These are phyloP conservation scores for Hypoxylon perforatum DNA, from an alignment of 495 filamentous ascomycete genomes.

Conservation along the genomic window DNA sequence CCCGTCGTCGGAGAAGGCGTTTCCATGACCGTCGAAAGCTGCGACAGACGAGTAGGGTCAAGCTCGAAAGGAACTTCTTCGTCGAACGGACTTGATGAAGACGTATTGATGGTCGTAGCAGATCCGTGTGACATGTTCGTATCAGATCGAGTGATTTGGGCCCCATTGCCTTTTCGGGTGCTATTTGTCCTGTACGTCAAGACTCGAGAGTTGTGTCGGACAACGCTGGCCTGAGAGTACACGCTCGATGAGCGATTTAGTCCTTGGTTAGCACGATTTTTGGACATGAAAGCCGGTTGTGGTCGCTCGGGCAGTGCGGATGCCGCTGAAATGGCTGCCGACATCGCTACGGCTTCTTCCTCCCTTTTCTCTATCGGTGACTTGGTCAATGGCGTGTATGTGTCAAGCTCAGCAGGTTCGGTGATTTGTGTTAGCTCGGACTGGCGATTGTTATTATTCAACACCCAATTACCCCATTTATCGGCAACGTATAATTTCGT, in stretches of 20 bases:
- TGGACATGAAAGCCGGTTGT: slow-evolving; percentile 34
- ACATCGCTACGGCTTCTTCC: slow-evolving; percentile 42
- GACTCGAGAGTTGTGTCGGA: slow-evolving; percentile 19
- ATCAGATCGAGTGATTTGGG: slow-evolving; percentile 27
- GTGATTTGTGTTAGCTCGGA: slow-evolving; percentile 30
- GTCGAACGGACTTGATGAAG: slow-evolving; percentile 35
- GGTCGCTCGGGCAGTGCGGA: slow-evolving; percentile 20
- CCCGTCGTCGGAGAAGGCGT: slow-evolving; percentile 51
- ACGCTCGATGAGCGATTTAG: slow-evolving; percentile 40
- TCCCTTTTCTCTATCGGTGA: slow-evolving; percentile 53
- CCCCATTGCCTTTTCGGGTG: slow-evolving; percentile 33
- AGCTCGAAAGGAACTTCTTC: slow-evolving; percentile 26
- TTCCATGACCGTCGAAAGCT: slow-evolving; percentile 60
- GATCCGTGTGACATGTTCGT: slow-evolving; percentile 44
- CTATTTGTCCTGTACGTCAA: slow-evolving; percentile 20
- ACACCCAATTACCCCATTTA: slow-evolving; percentile 59
- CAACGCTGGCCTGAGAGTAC: slow-evolving; percentile 42
- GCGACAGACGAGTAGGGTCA: slow-evolving; percentile 34
- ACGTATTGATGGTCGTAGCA: slow-evolving; percentile 46
- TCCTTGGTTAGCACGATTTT: slow-evolving; percentile 8
- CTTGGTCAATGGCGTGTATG: slow-evolving; percentile 54
- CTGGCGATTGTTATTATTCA: slow-evolving; percentile 42
- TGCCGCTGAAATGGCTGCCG: slow-evolving; percentile 39
- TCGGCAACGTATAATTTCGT: slow-evolving; percentile 56
- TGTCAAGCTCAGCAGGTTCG: slow-evolving; percentile 44